Base-by-base conservation (phyloP, 495 filamentous ascomycete species). In the Lineolata rhizophorae region DNA sequence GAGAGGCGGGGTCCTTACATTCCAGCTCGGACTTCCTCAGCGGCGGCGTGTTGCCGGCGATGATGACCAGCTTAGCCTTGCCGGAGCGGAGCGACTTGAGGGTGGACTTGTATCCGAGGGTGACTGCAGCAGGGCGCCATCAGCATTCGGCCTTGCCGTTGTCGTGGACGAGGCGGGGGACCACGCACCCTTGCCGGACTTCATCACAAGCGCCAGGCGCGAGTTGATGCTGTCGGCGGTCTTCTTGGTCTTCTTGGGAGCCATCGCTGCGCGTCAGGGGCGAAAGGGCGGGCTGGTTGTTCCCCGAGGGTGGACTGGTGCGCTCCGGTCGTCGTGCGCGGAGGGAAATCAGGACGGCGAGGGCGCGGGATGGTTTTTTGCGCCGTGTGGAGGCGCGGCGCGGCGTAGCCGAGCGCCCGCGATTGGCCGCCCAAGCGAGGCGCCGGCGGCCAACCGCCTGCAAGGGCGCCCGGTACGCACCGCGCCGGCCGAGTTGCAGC, bases 21-120 rank as follows among this genome's bases (percentile, higher is more conserved):
- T 94, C 85, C 39, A 93, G 70, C 67, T 94, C 85, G 44, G 66
- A 74, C 74, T 93, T 94, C 52, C 82, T 67, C 35, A 97, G 74
- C 47, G 87, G 84, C 48, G 87, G 87, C 39, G 81, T 90, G 67
- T 97, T 94, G 60, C 76, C 81, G 39, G 81, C 74, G 48, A 87
- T 82, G 34, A 32, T 61, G 47, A 70, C 55, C 50, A 91, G 55
- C 55, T 70, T 70, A 37, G 67, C 67, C 61, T 82, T 83, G 50
- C 77, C 76, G 33, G 69, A 71, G 50, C 87, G 82, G 45, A 97
- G 73, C 35, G 70, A 72, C 74, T 97, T 97, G 55, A 95, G 75
- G 49, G 83, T 92, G 37, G 77, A 84, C 60, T 90, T 84, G 70
- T 90, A 87, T 45, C 87, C 87, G 41, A 92, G 65, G 39, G 72